Evolutionary conservation across 1,284 basidiomycete genomes (phyloP), one percentile per base, ranked within the genome.

Genomic region (Exobasidium cylindrosporum): DNA sequence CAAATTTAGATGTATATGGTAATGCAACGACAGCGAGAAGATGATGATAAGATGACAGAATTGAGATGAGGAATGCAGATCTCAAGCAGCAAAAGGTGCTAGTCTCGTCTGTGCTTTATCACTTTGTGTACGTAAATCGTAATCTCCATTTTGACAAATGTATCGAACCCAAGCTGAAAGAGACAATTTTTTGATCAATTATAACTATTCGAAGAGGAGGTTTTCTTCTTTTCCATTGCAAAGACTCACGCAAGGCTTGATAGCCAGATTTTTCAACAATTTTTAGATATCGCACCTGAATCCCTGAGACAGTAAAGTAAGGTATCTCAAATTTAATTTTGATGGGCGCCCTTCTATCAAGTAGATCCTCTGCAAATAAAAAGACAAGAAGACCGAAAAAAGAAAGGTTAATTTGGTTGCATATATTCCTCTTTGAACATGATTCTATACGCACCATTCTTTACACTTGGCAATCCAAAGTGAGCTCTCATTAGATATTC

Each of bases 271-370:
- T 97, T 82, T 98, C 96, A 0, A 97, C 93, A 59, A 99, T 94
- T 83, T 98, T 98, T 69, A 92, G 84, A 79, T 97, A 97, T 58
- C 94, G 86, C 17, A 97, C 95, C 81, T 96, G 92, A 64, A 97
- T 96, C 7, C 96, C 95, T 0, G 92, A 96, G 1, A 82, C 81
- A 0, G 94, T 97, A 80, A 97, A 97, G 83, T 96, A 97, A 1
- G 95, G 94, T 49, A 98, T 97, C 83, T 98, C 95, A 71, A 94
- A 98, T 81, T 92, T 93, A 81, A 97, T 91, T 1, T 89, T 92
- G 73, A 98, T 96, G 0, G 96, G 96, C 24, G 92, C 88, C 26
- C 91, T 88, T 76, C 92, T 91, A 73, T 93, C 91, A 54, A 89
- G 82, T 35, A 65, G 69, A 60, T 93, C 92, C 77, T 89, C 35